Evolutionary conservation across 1,284 basidiomycete species (phyloP).

Genomic region (Malassezia equina): DNA sequence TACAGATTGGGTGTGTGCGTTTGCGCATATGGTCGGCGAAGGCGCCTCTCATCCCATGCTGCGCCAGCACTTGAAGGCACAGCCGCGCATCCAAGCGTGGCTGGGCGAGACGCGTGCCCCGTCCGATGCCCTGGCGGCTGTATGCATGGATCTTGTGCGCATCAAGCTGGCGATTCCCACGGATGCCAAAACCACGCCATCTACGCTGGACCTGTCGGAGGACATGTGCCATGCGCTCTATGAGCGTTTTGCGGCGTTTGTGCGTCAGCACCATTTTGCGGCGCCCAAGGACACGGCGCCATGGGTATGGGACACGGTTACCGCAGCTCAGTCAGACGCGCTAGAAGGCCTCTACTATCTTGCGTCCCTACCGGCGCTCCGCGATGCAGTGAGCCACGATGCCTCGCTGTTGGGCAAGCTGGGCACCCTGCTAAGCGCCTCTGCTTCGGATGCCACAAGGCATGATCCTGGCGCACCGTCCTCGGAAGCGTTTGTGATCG

Average conservation of each 20-base stretch:
- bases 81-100: not conserved
- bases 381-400: conserved; percentile 17
- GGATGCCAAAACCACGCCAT: not conserved
- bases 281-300: not conserved
- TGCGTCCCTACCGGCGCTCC: conserved; percentile 20
- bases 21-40: conserved; percentile 7
- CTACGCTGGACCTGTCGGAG: conserved; percentile 1
- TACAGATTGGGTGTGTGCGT: not conserved
- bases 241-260: not conserved
- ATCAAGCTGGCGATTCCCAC: conserved; percentile 13
- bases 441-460: not conserved
- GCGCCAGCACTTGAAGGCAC: not conserved
- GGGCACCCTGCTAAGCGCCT: conserved; percentile 11
- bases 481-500: conserved; percentile 21
- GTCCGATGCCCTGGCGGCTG: not conserved
- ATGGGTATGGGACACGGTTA: not conserved
- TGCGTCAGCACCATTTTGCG: not conserved
- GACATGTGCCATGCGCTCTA: not conserved
- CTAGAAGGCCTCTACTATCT: conserved; percentile 37
- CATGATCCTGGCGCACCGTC: not conserved
- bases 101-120: not conserved
- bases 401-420: conserved; percentile 19
- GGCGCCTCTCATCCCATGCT: not conserved
- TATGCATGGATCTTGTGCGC: conserved; percentile 2
- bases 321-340: conserved; percentile 18